Conservation (phyloP, 495 filamentous ascomycete species). For the Parathielavia hyrcaniae region DNA sequence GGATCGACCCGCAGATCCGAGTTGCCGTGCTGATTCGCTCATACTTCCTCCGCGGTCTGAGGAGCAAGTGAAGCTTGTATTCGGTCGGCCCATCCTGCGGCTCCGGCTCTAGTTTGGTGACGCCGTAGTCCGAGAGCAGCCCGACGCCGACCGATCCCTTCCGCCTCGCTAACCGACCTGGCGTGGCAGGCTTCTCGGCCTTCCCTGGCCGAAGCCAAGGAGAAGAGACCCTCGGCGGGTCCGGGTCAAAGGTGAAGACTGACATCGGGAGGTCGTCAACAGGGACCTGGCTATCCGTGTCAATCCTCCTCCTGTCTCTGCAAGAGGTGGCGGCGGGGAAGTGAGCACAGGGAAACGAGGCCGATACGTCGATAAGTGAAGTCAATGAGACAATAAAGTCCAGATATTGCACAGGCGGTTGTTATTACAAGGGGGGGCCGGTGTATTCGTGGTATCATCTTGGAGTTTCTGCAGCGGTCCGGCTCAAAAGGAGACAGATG, state of each 20-base stretch:
- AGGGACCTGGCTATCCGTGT: no score
- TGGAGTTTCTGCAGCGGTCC: slow-evolving; percentile 30
- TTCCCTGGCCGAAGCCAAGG: slow-evolving; percentile 66
- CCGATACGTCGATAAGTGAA: background rate
- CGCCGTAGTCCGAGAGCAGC: slow-evolving; percentile 61
- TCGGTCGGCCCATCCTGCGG: slow-evolving; percentile 92
- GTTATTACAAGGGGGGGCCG: slow-evolving; percentile 29
- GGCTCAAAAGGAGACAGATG: slow-evolving; percentile 9
- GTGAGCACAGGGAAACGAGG: background rate
- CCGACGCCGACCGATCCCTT: slow-evolving; percentile 37
- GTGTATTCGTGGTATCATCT: slow-evolving; percentile 59
- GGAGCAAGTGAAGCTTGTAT: slow-evolving; percentile 91
- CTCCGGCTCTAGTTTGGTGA: slow-evolving; percentile 77
- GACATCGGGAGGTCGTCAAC: slow-evolving; percentile 56
- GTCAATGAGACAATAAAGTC: slow-evolving; percentile 11
- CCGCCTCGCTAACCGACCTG: slow-evolving; percentile 28
- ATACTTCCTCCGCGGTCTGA: slow-evolving; percentile 71
- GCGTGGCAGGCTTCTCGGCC: slow-evolving; percentile 27
- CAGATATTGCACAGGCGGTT: slow-evolving; percentile 20
- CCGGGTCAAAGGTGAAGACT: slow-evolving; percentile 89
- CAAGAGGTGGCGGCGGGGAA: background rate
- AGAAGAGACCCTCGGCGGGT: slow-evolving; percentile 79
- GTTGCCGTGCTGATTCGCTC: slow-evolving; percentile 47
- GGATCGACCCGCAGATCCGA: slow-evolving; percentile 48
- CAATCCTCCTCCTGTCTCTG: background rate